phyloP scores from a whole-genome alignment of 306 rosid species.

The Delonix regia region DNA sequence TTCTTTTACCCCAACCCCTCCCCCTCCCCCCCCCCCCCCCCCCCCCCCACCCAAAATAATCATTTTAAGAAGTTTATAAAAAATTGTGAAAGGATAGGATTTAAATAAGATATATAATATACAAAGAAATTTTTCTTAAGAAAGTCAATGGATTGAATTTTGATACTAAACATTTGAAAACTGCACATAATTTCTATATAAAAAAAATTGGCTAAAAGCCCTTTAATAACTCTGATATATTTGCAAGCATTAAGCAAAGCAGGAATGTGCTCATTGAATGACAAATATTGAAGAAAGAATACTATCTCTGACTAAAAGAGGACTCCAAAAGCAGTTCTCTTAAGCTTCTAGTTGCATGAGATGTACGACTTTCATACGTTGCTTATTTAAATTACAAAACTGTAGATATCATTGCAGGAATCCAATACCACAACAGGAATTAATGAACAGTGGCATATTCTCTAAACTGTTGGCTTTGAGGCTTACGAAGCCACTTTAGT shows the following conservation, averaged over 20 bases:
- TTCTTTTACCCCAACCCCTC: too few species aligned
- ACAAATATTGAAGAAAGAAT: not conserved
- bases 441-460: slow-evolving; percentile 27
- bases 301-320: slow-evolving; percentile 26
- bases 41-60: too few species aligned
- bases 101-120: too few species aligned
- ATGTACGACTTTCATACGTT: not conserved
- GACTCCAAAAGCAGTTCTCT: not conserved
- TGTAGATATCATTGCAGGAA: slow-evolving; percentile 24
- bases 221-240: too few species aligned
- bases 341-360: not conserved
- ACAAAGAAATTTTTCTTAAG: too few species aligned
- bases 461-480: slow-evolving; percentile 10
- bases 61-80: not conserved
- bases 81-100: not conserved
- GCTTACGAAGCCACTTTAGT: slow-evolving; percentile 20
- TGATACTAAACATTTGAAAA: not conserved
- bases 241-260: not conserved
- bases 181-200: too few species aligned
- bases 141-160: too few species aligned
- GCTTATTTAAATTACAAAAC: slow-evolving; percentile 19
- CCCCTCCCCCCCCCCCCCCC: too few species aligned
- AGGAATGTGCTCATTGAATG: slow-evolving; percentile 5
- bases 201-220: not conserved
- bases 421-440: slow-evolving; percentile 34